Percentiles rank a stretch among this genome's conserved stretches.
Conservation (phyloP, 2,329 filamentous ascomycete genomes). For the Fusarium chuoi region DNA sequence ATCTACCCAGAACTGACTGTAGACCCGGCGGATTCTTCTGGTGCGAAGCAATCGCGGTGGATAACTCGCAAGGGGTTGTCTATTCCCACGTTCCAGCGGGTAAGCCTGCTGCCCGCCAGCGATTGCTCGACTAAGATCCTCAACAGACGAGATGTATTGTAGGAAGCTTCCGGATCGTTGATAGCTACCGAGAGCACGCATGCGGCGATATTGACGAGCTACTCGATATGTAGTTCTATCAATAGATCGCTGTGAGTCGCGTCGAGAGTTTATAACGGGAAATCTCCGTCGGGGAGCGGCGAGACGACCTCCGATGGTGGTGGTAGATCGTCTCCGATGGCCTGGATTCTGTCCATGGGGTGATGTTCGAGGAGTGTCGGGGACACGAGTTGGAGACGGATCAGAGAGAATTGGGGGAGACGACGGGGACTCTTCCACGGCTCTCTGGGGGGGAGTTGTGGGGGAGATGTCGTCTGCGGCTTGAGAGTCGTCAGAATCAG, state of each 20-base stretch:
- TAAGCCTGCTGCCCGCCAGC: neutral
- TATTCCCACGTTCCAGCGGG: neutral
- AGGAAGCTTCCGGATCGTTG: neutral
- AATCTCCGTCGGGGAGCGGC: neutral
- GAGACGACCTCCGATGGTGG: neutral
- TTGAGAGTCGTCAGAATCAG: neutral
- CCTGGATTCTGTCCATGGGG: neutral
- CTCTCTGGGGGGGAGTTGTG: neutral
- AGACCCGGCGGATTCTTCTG: neutral
- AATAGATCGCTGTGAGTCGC: neutral
- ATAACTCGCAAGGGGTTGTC: neutral
- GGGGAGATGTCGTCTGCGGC: neutral
- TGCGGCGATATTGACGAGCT: neutral
- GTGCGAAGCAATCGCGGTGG: neutral
- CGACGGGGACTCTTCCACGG: neutral
- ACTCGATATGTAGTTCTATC: neutral
- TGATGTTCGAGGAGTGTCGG: neutral
- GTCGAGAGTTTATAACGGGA: neutral
- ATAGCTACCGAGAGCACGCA: neutral
- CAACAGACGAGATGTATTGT: neutral
- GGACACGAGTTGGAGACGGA: neutral
- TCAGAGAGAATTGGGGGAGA: neutral
- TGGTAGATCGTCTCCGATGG: neutral
- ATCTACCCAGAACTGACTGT: neutral
- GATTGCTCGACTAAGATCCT: neutral